Conservation (phyloP, 2,329 filamentous ascomycete species). For the Endoconidiophora polonica region DNA sequence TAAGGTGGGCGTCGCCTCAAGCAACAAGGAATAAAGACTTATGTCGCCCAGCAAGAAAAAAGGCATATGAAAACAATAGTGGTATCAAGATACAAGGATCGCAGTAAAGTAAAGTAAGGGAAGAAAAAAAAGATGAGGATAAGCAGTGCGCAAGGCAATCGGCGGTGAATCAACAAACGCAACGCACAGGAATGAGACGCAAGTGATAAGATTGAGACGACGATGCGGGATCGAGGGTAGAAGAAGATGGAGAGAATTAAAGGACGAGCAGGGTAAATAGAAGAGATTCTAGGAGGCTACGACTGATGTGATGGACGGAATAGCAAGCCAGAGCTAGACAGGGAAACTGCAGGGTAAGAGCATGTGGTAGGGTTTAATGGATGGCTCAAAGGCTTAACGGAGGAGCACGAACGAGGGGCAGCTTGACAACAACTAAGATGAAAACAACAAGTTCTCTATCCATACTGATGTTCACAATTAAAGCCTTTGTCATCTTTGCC, state of each 20-base stretch:
- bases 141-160: background rate
- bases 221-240: no score
- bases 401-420: background rate
- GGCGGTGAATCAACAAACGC: background rate
- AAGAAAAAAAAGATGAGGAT: conserved; percentile 2
- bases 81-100: conserved; percentile 5
- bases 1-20: no score
- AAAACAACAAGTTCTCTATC: background rate
- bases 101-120: background rate
- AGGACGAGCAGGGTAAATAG: no score
- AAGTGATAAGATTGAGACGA: no score
- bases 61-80: conserved; percentile 2
- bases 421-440: background rate
- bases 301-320: no score
- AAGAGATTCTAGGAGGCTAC: no score
- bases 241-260: no score
- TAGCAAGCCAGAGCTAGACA: background rate
- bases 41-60: background rate
- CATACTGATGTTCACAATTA: no score
- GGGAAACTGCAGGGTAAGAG: background rate
- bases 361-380: background rate
- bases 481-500: no score
- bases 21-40: no score
- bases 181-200: no score
- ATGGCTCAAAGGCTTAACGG: no score